Evolutionary conservation across 2,329 filamentous ascomycete species (phyloP).

Genomic region (Monilinia fructicola): DNA sequence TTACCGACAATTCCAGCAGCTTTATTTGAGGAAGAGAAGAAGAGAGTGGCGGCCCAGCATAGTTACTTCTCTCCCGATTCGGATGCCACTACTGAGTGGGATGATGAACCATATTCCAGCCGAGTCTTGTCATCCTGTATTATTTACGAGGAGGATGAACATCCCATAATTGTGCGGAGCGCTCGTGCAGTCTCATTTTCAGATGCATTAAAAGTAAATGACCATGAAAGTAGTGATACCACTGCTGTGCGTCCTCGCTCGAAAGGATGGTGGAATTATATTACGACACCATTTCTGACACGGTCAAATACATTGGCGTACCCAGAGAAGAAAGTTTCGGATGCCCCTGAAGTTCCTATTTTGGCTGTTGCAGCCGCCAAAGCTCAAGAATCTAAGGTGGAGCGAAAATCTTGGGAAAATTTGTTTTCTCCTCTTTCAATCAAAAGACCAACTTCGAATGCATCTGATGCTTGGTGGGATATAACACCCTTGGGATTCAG

Average conservation of each 20-base stretch:
- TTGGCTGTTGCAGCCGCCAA: slow-evolving; percentile 40
- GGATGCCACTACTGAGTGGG: slow-evolving; percentile 37
- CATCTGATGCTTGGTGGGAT: slow-evolving; percentile 45
- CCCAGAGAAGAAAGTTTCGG: slow-evolving; percentile 25
- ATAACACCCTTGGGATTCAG: slow-evolving; percentile 25
- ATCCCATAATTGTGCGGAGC: slow-evolving; percentile 44
- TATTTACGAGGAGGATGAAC: slow-evolving; percentile 68
- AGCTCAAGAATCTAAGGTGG: slow-evolving; percentile 32
- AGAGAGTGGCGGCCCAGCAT: slow-evolving; percentile 33
- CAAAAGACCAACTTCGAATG: slow-evolving; percentile 36
- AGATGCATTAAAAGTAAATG: slow-evolving; percentile 26
- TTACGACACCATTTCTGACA: slow-evolving; percentile 66
- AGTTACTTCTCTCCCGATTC: slow-evolving; percentile 40
- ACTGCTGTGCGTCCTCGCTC: slow-evolving; percentile 50
- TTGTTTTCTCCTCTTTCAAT: slow-evolving; percentile 39
- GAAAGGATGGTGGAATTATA: slow-evolving; percentile 75
- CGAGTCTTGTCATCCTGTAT: slow-evolving; percentile 52
- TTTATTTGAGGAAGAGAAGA: slow-evolving; percentile 37
- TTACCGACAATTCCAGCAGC: slow-evolving; percentile 55
- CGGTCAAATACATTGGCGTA: slow-evolving; percentile 40
- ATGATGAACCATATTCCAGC: slow-evolving; percentile 33
- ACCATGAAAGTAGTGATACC: slow-evolving; percentile 36
- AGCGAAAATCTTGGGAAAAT: slow-evolving; percentile 39
- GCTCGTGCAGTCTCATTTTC: slow-evolving; percentile 42
- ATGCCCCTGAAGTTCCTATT: slow-evolving; percentile 39